phyloP scores from a whole-genome alignment of 2,329 filamentous ascomycete genomes.

The Mycogone perniciosa region DNA sequence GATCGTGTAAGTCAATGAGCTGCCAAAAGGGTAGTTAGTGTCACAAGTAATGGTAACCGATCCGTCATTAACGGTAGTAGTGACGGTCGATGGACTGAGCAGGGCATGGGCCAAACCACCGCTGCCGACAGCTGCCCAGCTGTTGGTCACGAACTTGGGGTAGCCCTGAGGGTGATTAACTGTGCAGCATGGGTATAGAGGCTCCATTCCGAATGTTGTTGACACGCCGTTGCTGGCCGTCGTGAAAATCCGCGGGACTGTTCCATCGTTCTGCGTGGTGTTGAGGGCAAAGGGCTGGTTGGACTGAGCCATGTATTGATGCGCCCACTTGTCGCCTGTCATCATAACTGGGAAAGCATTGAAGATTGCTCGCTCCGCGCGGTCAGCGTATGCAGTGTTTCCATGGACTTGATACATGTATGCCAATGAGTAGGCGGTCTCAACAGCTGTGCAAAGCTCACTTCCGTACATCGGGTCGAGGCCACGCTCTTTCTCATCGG shows the following conservation, averaged over 20 bases:
- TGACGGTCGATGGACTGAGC: slow-evolving; percentile 39
- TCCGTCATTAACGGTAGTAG: slow-evolving; percentile 27
- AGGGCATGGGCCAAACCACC: slow-evolving; percentile 45
- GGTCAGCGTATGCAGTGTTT: slow-evolving; percentile 39
- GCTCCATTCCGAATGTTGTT: slow-evolving; percentile 44
- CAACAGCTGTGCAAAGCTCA: slow-evolving; percentile 30
- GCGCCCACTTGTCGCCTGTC: slow-evolving; percentile 47
- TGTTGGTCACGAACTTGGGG: slow-evolving; percentile 46
- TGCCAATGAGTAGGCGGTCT: slow-evolving; percentile 27
- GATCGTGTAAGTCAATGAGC: slow-evolving; percentile 23
- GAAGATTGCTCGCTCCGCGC: slow-evolving; percentile 46
- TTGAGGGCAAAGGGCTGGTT: slow-evolving; percentile 44
- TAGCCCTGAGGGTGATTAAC: slow-evolving; percentile 53
- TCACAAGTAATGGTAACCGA: slow-evolving; percentile 36
- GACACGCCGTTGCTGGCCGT: slow-evolving; percentile 36
- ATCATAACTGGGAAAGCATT: slow-evolving; percentile 48
- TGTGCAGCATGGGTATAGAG: slow-evolving; percentile 49
- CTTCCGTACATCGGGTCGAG: slow-evolving; percentile 31
- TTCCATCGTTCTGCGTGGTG: slow-evolving; percentile 30
- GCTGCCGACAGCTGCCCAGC: slow-evolving; percentile 36
- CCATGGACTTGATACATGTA: slow-evolving; percentile 30
- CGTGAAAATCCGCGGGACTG: slow-evolving; percentile 33
- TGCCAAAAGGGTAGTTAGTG: slow-evolving; percentile 40
- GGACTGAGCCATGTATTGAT: slow-evolving; percentile 48
- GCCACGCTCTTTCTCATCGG: slow-evolving; percentile 34